Evolutionary conservation across 176 grass and related monocot species (phyloP).

Genomic region (Canna indica): DNA sequence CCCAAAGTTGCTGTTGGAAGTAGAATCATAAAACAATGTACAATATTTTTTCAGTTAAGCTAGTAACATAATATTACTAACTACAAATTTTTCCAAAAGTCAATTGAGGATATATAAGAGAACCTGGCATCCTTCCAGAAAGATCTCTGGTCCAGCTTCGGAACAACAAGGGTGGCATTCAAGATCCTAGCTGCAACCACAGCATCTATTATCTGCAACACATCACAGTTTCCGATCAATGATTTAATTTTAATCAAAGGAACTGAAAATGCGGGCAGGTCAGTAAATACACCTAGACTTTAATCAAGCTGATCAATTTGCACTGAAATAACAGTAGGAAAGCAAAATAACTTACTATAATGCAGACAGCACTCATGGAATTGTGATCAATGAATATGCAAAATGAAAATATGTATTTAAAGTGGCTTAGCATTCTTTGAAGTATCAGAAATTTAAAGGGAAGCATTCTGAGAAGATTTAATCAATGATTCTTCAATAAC

Average conservation of each 20-base stretch:
- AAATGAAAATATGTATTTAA: neutral
- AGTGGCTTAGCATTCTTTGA: neutral
- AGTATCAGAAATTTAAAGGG: neutral
- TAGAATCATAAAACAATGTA: neutral
- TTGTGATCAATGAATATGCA: neutral
- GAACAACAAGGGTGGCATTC: conserved; percentile 21
- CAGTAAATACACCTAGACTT: neutral
- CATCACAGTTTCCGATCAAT: neutral
- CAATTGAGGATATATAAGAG: neutral
- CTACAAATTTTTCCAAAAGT: neutral
- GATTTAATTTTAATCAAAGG: neutral
- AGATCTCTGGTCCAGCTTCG: conserved; percentile 22
- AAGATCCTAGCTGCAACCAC: conserved; percentile 20
- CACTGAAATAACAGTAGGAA: neutral
- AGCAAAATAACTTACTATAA: neutral
- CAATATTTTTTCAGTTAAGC: neutral
- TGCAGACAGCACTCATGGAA: neutral
- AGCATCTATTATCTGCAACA: conserved; percentile 19
- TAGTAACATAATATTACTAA: conserved; percentile 20
- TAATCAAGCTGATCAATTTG: neutral
- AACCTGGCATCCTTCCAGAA: conserved; percentile 25
- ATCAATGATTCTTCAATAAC: neutral
- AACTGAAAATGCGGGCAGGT: neutral
- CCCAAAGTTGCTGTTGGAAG: conserved; percentile 52
- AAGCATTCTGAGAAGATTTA: neutral